Base-by-base conservation (phyloP, 2,329 filamentous ascomycete species). In the Pseudogymnoascus sp. region DNA sequence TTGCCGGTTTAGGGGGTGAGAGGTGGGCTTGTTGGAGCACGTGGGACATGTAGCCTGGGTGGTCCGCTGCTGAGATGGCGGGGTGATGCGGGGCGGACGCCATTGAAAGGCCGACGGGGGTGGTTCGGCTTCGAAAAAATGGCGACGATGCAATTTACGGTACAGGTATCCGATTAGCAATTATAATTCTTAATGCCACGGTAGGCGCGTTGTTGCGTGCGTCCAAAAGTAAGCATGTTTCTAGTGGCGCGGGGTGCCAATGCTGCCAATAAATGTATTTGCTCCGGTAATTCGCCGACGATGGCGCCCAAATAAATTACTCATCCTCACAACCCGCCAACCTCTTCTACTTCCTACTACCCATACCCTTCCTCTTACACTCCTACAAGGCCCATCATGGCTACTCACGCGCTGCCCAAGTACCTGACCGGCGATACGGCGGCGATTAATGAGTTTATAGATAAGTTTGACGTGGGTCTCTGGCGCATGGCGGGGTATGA, bases 1-100 rank as follows among this genome's bases (percentile, higher is more conserved):
- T 98, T 60, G 91, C 92, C 2, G 93, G 89, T 89, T 92, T 28
- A 2, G 91, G 91, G 1, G 91, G 89, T 8, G 93, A 96, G 67
- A 89, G 83, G 38, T 82, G 81, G 10, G 95, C 93, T 66, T 92
- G 81, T 12, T 28, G 22, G 22, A 50, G 43, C 1, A 14, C 22
- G 22, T 31, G 46, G 14, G 46, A 4, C 46, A 53, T 33, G 41
- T 46, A 46, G 22, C 41, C 41, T 46, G 12, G 12, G 22, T 46
- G 46, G 28, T 53, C n/a, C 14, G 8, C 26, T 33, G n/a, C n/a
- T 3, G 50, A 19, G 50, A 33, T 22, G 10, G 11, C 26, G 28
- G 28, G 26, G n/a, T 14, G n/a, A 7, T 4, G 26, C 4, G 28
- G 50, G 50, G 43, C 10, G 14, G 46, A 19, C 8, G 26, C 26